Base-by-base conservation (phyloP, 257 asterid species). In the Dorcoceras hygrometricum region DNA sequence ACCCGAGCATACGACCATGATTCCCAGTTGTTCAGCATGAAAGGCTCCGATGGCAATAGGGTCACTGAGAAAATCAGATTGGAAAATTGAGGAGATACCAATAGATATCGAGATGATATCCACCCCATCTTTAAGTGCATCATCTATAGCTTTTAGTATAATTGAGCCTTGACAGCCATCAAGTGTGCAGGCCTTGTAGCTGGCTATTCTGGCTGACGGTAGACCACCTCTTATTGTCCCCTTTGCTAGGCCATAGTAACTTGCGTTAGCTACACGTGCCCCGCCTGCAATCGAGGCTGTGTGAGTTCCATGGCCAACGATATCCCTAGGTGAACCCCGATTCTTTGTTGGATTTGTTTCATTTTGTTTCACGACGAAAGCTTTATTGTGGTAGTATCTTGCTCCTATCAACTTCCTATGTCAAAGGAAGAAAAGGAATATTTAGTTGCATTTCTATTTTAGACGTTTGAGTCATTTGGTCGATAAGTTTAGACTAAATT, bases 1-100 rank as follows among this genome's bases (percentile, higher is more conserved):
- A 46, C 77, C 95, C 0, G 96, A 86, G 46, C 91, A 86, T 58
- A 89, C 88, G 1, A 84, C 95, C 69, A 63, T 46, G 18, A 86
- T 73, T 27, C 96, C 89, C 68, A 48, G 79, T 59, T 86, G 76
- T 14, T 75, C 79, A 1, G 96, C 96, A 68, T 89, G 95, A 75
- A 89, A 83, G 14, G 96, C 86, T 60, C 96, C 96, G 24, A 89
- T 84, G 22, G 95, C 95, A 19, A 89, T 81, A 18, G 95, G 88
- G 68, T 89, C 96, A 51, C 24, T 71, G 18, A 83, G 72, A 46
- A 82, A 84, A 69, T 82, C 88, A 1, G 84, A 68, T 23, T 81
- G 81, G 22, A 82, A 73, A 32, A 73, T 36, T 5, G 82, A 81
- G 75, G 77, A 77, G 26, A 48, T 2, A 3, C 96, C 96, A 11